Evolutionary conservation across 2,329 filamentous ascomycete genomes (phyloP), one percentile per base, ranked within the genome.

Genomic region (Pseudogymnoascus sp.): DNA sequence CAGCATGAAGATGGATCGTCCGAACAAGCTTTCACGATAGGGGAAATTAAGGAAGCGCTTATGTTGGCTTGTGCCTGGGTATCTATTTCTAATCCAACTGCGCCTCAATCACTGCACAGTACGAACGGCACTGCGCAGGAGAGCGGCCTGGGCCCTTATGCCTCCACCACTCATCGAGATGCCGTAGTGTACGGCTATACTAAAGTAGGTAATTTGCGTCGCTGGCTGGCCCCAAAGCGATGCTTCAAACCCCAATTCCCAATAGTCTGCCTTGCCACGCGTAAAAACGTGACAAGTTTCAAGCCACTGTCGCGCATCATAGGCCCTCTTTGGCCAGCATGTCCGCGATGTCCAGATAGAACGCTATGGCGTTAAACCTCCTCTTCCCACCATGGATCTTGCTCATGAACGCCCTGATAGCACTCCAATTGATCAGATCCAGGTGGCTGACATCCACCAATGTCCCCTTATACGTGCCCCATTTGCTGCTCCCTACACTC

Each of bases 301-400:
- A 53, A 11, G 8, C n/a, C 43, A 53, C 28, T 8, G 28, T 15
- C 9, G 15, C 15, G 15, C 47, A 18, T 65, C 33, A 72, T 28
- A 72, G 58, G 2, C 82, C 85, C 69, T 90, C 86, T 67, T 85
- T 87, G 2, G 87, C 85, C 58, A 90, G 74, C 86, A 89, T 90
- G 68, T 89, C 82, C 9, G 80, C 80, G 67, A 88, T 83, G 62
- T 80, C 83, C 2, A 87, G 76, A 66, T 88, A 88, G 67, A 88
- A 86, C 0, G 85, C 85, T 62, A 87, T 79, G 2, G 85, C 85
- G 68, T 87, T 88, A 67, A 88, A 88, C 14, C 80, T 76, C 62
- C 76, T 77, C 66, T 77, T 75, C 63, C 79, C 76, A 1, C 84
- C 84, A 71, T 79, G 75, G 61, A 77, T 67, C 57, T 73, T 75